Evolutionary conservation across 306 rosid species (phyloP).

Genomic region (Glycine latifolia): DNA sequence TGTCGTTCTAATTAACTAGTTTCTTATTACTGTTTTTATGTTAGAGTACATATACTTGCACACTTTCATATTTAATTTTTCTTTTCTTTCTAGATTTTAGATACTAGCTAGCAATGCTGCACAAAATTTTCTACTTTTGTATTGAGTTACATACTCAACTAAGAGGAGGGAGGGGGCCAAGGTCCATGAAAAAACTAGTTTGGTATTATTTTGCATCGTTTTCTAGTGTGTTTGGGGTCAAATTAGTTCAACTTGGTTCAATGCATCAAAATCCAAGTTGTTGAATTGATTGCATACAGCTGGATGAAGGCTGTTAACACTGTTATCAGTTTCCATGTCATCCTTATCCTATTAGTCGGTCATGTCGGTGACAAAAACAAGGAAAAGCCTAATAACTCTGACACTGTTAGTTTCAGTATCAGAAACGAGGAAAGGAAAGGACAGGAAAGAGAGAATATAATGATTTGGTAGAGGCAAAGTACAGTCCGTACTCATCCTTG

Average conservation of each 20-base stretch:
- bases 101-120: too few relatives aligned
- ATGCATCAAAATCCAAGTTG: slow-evolving; percentile 12
- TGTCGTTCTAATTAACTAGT: too few relatives aligned
- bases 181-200: too few relatives aligned
- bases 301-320: slow-evolving; percentile 46
- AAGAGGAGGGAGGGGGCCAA: too few relatives aligned
- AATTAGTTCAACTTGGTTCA: background rate
- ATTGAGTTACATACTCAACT: too few relatives aligned
- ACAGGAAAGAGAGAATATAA: background rate
- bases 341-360: slow-evolving; percentile 38
- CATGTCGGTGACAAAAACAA: background rate
- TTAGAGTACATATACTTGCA: too few relatives aligned
- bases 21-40: too few relatives aligned
- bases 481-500: slow-evolving; percentile 45
- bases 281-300: slow-evolving; percentile 47
- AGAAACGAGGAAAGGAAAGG: background rate
- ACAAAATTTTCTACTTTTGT: too few relatives aligned
- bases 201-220: too few relatives aligned
- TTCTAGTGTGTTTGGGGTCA: too few relatives aligned
- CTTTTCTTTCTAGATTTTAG: too few relatives aligned
- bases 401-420: background rate
- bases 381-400: background rate
- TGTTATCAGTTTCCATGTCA: background rate
- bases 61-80: too few relatives aligned
- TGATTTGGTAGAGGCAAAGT: slow-evolving; percentile 15